These are phyloP conservation scores for Lachnellula hyalina DNA, from an alignment of 2,329 filamentous ascomycete species.

Conservation along the genomic window DNA sequence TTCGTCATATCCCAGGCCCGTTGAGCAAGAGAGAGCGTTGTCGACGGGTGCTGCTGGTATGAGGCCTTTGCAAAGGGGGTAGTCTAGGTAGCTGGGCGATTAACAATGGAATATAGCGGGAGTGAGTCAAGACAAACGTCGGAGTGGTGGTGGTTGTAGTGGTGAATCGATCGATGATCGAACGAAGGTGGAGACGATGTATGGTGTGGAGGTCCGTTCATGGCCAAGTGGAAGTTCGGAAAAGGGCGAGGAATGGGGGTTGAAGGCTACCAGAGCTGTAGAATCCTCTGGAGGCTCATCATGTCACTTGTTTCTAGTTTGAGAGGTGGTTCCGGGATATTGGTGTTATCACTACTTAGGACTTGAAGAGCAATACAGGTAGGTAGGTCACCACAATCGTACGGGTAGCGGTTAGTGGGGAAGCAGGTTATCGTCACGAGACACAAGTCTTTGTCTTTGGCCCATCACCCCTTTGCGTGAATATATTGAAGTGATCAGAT, in stretches of 20 bases:
- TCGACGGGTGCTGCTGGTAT: not conserved
- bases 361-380: slow-evolving; percentile 3
- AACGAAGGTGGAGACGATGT: not conserved
- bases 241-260: not conserved
- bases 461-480: too few relatives aligned
- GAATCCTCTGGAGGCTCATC: slow-evolving; percentile 16
- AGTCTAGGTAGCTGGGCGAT: not conserved
- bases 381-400: not conserved
- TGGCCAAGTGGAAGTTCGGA: not conserved
- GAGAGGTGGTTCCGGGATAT: slow-evolving; percentile 10
- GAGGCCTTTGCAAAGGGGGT: not conserved
- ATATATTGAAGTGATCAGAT: too few relatives aligned
- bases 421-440: slow-evolving; percentile 5
- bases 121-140: not conserved
- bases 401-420: slow-evolving; percentile 10
- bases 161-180: not conserved
- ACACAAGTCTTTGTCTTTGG: not conserved
- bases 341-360: slow-evolving; percentile 13
- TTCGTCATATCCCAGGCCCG: slow-evolving; percentile 22
- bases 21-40: not conserved
- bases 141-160: not conserved
- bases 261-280: slow-evolving; percentile 25
- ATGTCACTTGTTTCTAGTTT: slow-evolving; percentile 9
- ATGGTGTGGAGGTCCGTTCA: slow-evolving; percentile 5
- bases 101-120: not conserved